Base-by-base conservation (phyloP, 768 basidiomycete genomes). In the Scleroderma citrinum region DNA sequence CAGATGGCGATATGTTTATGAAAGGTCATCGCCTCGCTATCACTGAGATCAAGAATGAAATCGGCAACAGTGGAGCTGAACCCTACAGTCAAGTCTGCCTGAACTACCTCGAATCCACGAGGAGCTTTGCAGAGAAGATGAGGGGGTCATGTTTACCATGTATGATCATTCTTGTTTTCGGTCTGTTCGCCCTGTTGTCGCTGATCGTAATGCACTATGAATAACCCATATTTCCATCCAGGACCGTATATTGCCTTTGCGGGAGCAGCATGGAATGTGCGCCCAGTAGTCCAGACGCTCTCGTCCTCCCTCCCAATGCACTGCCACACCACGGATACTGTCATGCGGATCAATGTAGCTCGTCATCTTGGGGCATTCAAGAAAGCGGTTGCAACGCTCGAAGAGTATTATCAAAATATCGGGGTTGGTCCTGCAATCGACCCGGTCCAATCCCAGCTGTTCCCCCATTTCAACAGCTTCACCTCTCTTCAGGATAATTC, bases 231-330 rank as follows among this genome's bases (percentile, higher is more conserved):
- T 40, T 31, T 39, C 38, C 6, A 21, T 34, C 11, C 49, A 67
- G 64, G 64, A 13, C 44, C 60, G n/a, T 51, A 59, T 44, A 41
- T 68, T 32, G 47, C 55, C 34, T 64, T 66, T 48, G 62, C 60
- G 10, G 61, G 63, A 20, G 59, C 59, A 17, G 56, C 54, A 21
- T 63, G 57, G 59, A 58, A 54, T 31, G 38, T 55, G 24, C 55
- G 55, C 24, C 61, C 63, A 14, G 47, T 48, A 32, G 46, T 64
- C 31, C 58, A 67, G 48, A 46, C 59, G 29, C 56, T 69, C n/a
- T 56, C 57, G 5, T 36, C 53, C 23, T 43, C 48, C 7, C 50
- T 68, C 31, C 57, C 60, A 10, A 47, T 68, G 19, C 52, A 51
- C 48, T 56, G 43, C 41, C 60, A 67, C 36, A 13, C 17, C 13